Base-by-base conservation (phyloP, 2,329 filamentous ascomycete species). In the Scedosporium minutisporum region DNA sequence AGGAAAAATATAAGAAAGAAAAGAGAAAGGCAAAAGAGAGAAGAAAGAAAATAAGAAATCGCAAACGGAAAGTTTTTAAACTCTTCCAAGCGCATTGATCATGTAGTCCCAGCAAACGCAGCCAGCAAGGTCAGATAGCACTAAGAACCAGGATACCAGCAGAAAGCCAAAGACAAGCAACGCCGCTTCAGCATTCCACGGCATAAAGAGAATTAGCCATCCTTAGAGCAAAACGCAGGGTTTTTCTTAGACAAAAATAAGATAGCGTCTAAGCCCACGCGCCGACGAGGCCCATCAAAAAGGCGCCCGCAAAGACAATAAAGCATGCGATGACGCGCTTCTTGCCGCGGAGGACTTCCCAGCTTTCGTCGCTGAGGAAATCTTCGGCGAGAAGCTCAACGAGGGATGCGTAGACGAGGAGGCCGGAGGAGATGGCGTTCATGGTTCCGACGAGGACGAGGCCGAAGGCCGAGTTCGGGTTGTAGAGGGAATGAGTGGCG, bases 301-400 rank as follows among this genome's bases (percentile, higher is more conserved):
- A 82, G 12, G 85, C 85, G 1, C 85, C 85, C 9, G 76, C 69
- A 65, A 87, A 80, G 14, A 87, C 83, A 60, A 86, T 71, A 25
- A 83, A 62, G 65, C 82, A 86, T 1, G 85, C 84, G 62, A 75
- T 73, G 25, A 85, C 74, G 29, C 85, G 77, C 64, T 76, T 77
- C 65, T 73, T 78, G 1, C 84, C 84, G 2, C 78, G 76, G 16
- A 87, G 74, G 57, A 80, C 71, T 57, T 75, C 75, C 83, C 83
- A 87, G 71, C 83, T 87, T 69, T 85, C 81, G 53, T 87, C 84
- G 64, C 82, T 90, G 41, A 88, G 70, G 66, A 90, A 90, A 67
- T 91, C 88, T 69, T 90, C 87, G 0, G 87, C 86, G 61, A 91
- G 77, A 58, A 91, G 78, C 72, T 91, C 87, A 23, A 91, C 86